Base-by-base conservation (phyloP, 2,329 filamentous ascomycete species). In the Fusarium anguioides region DNA sequence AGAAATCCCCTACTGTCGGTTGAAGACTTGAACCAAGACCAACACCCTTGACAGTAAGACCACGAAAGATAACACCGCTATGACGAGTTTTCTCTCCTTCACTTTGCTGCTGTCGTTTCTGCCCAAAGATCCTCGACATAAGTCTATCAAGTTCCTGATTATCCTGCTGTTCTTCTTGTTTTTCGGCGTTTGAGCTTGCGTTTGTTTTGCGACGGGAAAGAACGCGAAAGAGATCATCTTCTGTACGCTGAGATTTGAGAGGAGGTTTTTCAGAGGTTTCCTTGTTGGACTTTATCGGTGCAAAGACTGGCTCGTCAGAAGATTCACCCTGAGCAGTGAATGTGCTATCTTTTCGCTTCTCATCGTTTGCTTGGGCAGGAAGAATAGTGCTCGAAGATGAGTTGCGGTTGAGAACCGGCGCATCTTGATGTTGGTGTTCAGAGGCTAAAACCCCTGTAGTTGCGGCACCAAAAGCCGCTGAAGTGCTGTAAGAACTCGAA, bases 71-170 rank as follows among this genome's bases (percentile, higher is more conserved):
- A 14, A 93, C 87, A 31, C 91, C 91, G 24, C 86, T 82, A 73
- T 92, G 90, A 21, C 89, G 81, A 0, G 88, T 90, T 73, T 91
- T 87, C 69, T 91, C 89, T 63, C 91, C 89, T 62, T 91, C 86
- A 1, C 88, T 90, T n/a, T 86, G 80, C 41, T 85, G 83, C 67
- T 90, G 88, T 8, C 90, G 83, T 20, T 85, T 85, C 31, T 82
- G 79, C 8, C 90, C 90, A 70, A 92, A 93, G 84, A 93, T 91
- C 5, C 86, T 86, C 0, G 89, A 91, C 81, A 93, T 87, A 36
- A 92, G 77, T 12, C 81, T 80, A 48, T 89, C 82, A 29, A 90
- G 85, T 70, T 88, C 86, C n/a, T 75, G 65, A 3, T 73, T 66
- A n/a, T 80, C 77, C 15, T 78, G 75, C 0, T 52, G 49, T 1